phyloP scores from a whole-genome alignment of 768 basidiomycete genomes.

The Gautieria morchelliformis region DNA sequence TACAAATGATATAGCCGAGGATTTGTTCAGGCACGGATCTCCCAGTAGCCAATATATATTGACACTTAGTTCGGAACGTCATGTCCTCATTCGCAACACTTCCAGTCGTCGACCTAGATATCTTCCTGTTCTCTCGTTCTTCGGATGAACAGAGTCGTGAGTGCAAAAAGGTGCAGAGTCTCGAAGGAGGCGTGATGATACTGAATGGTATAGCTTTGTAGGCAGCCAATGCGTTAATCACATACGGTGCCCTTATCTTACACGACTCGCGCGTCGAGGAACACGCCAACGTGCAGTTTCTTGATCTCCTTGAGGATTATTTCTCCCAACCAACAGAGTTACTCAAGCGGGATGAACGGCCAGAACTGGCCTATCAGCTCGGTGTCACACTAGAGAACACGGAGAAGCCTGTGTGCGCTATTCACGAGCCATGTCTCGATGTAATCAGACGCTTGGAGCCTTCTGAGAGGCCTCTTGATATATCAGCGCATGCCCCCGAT shows the following conservation, averaged over 20 bases:
- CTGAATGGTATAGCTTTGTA: slow-evolving; percentile 19
- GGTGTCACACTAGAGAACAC: slow-evolving; percentile 96
- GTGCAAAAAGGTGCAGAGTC: slow-evolving; percentile 45
- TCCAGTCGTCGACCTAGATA: slow-evolving; percentile 70
- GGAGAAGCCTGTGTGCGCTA: slow-evolving; percentile 82
- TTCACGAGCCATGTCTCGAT: slow-evolving; percentile 69
- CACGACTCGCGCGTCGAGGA: slow-evolving; percentile 80
- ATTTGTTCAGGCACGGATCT: no score
- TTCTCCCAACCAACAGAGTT: slow-evolving; percentile 61
- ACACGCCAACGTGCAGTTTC: slow-evolving; percentile 69
- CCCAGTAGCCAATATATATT: no score
- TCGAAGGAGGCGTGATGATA: slow-evolving; percentile 1
- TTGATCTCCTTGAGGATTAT: slow-evolving; percentile 91
- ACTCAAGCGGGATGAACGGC: slow-evolving; percentile 69
- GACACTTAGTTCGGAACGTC: no score
- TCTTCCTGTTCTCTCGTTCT: slow-evolving; percentile 49
- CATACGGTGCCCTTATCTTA: slow-evolving; percentile 79
- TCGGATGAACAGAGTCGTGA: slow-evolving; percentile 35
- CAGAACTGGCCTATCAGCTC: slow-evolving; percentile 84
- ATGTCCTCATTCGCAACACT: slow-evolving; percentile 31
- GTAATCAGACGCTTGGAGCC: slow-evolving; percentile 72
- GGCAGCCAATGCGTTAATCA: slow-evolving; percentile 76
- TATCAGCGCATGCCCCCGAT: slow-evolving; percentile 70
- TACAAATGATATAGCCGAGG: no score
- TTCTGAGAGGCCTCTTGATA: slow-evolving; percentile 77